phyloP scores from a whole-genome alignment of 2,329 filamentous ascomycete genomes.

The Trichoderma koningii region DNA sequence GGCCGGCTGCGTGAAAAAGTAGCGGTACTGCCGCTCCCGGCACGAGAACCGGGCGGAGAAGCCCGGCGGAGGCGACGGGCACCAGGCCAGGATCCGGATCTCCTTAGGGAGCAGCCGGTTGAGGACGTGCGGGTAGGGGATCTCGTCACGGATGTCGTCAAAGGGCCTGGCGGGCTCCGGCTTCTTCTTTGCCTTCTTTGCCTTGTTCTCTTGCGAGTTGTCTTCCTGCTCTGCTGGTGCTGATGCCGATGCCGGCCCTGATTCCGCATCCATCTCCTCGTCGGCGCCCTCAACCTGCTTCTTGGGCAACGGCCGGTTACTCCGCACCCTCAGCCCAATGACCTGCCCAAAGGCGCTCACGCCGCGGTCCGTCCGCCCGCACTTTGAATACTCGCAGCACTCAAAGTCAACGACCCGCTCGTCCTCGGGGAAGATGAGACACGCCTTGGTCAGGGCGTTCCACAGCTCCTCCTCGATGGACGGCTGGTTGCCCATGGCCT shows the following conservation, averaged over 20 bases:
- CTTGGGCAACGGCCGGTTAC: conserved; percentile 64
- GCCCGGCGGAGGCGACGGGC: conserved; percentile 71
- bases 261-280: too few relatives aligned
- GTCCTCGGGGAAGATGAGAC: conserved; percentile 74
- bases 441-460: conserved; percentile 81
- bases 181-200: conserved; percentile 20
- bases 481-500: conserved; percentile 69
- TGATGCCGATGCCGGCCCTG: too few relatives aligned
- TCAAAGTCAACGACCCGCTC: conserved; percentile 72
- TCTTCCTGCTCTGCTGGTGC: too few relatives aligned
- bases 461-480: conserved; percentile 93
- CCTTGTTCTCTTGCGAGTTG: conserved; percentile 1
- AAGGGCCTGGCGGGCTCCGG: conserved; percentile 36
- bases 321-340: conserved; percentile 78
- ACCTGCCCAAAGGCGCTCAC: conserved; percentile 98
- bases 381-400: conserved; percentile 89
- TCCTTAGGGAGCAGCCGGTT: conserved; percentile 87
- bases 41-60: conserved; percentile 95
- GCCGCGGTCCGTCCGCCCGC: conserved; percentile 86
- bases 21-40: conserved; percentile 86
- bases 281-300: conserved; percentile 32
- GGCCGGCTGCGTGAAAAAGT: conserved; percentile 96
- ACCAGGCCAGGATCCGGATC: conserved; percentile 92
- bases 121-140: conserved; percentile 79
- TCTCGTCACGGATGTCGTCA: conserved; percentile 77